These are phyloP conservation scores for Coemansia sp. DNA, from an alignment of 192 early-diverging fungal species.

Conservation along the genomic window DNA sequence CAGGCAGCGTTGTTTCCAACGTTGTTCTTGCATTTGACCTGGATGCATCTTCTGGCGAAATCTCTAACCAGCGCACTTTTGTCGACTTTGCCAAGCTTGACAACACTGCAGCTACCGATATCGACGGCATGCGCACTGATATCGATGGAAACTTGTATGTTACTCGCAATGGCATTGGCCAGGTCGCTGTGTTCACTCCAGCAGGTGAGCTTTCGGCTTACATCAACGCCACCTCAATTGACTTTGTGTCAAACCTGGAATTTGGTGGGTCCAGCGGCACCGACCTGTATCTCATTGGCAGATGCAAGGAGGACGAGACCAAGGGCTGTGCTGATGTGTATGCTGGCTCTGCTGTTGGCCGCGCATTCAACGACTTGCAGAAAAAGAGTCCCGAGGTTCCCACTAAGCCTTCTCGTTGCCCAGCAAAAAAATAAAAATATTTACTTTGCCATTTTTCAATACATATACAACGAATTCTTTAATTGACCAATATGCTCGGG, in stretches of 20 bases:
- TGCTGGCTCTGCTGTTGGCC: slow-evolving; percentile 10
- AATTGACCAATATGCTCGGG: too few relatives aligned
- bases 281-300: slow-evolving; percentile 52
- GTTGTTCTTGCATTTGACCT: slow-evolving; percentile 51
- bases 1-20: slow-evolving; percentile 49
- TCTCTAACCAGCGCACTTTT: slow-evolving; percentile 38
- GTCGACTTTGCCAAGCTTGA: slow-evolving; percentile 55
- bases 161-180: slow-evolving; percentile 51
- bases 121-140: slow-evolving; percentile 60
- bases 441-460: too few relatives aligned
- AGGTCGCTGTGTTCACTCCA: slow-evolving; percentile 52
- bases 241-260: slow-evolving; percentile 49
- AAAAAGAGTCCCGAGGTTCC: background rate
- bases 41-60: slow-evolving; percentile 28
- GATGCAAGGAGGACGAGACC: slow-evolving; percentile 33
- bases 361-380: slow-evolving; percentile 23
- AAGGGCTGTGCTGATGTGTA: slow-evolving; percentile 53
- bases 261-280: slow-evolving; percentile 51
- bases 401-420: background rate
- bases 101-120: slow-evolving; percentile 38
- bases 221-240: slow-evolving; percentile 29
- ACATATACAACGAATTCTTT: too few relatives aligned
- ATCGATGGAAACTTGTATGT: slow-evolving; percentile 56
- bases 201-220: slow-evolving; percentile 35
- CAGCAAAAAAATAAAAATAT: too few relatives aligned